Conservation (phyloP, 176 grass and related monocot species). For the Eleusine indica region DNA sequence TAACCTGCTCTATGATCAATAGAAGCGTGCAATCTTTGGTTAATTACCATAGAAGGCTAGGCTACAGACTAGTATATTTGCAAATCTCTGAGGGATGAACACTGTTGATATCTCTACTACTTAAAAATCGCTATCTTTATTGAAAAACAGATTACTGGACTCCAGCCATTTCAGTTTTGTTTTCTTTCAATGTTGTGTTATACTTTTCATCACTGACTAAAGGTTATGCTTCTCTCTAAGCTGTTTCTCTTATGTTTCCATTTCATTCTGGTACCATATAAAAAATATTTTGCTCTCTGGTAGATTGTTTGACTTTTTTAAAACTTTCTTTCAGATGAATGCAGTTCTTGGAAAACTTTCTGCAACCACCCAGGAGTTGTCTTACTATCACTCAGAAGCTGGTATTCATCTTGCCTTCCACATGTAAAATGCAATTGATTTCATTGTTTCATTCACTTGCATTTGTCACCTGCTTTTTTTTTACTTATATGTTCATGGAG, state of each 20-base stretch:
- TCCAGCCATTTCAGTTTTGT: slow-evolving; percentile 7
- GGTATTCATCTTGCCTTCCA: slow-evolving; percentile 37
- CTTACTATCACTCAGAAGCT: slow-evolving; percentile 60
- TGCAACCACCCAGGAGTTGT: slow-evolving; percentile 53
- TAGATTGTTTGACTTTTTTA: slow-evolving; percentile 5
- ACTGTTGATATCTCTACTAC: background rate
- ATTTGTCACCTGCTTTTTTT: slow-evolving; percentile 22
- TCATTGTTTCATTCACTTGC: slow-evolving; percentile 19
- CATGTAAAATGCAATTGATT: slow-evolving; percentile 28
- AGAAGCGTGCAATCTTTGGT: slow-evolving; percentile 3
- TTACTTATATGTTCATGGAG: slow-evolving; percentile 25
- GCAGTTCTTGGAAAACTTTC: slow-evolving; percentile 48
- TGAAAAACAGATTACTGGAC: background rate
- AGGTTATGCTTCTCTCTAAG: background rate
- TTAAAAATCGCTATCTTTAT: slow-evolving; percentile 17
- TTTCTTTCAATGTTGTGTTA: slow-evolving; percentile 30
- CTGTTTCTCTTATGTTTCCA: background rate
- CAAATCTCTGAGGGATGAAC: background rate
- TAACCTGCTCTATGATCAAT: slow-evolving; percentile 16
- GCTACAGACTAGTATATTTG: background rate
- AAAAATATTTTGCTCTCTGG: slow-evolving; percentile 24
- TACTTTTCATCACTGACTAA: background rate
- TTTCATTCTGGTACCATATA: background rate
- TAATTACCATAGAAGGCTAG: background rate
- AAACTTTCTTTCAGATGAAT: slow-evolving; percentile 48